Percentiles rank a stretch among this genome's conserved stretches.
phyloP scores from a whole-genome alignment of 2,329 filamentous ascomycete species.

The Sclerotinia trifoliorum region DNA sequence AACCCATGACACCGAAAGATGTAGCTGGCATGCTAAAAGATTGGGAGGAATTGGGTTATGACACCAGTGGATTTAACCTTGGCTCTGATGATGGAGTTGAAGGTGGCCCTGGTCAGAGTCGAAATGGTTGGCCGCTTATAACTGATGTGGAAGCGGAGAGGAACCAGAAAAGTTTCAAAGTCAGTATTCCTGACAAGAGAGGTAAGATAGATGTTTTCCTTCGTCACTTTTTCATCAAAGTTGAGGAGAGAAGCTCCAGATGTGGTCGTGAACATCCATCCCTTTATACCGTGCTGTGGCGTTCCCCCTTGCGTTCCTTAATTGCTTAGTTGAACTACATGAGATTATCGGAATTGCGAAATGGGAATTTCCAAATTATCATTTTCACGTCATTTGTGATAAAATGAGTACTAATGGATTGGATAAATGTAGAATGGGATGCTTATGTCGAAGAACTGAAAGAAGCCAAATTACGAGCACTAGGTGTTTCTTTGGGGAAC shows the following conservation, averaged over 20 bases:
- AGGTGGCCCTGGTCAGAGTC: slow-evolving; percentile 53
- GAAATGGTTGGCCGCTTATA: slow-evolving; percentile 64
- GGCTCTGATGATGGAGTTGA: slow-evolving; percentile 42
- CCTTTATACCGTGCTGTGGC: slow-evolving; percentile 1
- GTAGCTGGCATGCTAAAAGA: slow-evolving; percentile 61
- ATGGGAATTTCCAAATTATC: not conserved
- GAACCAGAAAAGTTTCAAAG: slow-evolving; percentile 52
- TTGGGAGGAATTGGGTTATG: slow-evolving; percentile 70
- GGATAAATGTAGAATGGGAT: slow-evolving; percentile 55
- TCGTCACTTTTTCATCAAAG: not conserved
- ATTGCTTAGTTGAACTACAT: slow-evolving; percentile 13
- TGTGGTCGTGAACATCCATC: not conserved
- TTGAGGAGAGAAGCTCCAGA: not conserved
- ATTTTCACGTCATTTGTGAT: not conserved
- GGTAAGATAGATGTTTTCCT: slow-evolving; percentile 30
- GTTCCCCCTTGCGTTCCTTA: slow-evolving; percentile 9
- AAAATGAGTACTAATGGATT: slow-evolving; percentile 24
- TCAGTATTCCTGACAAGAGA: slow-evolving; percentile 59
- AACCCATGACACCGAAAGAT: slow-evolving; percentile 55
- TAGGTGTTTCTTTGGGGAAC: slow-evolving; percentile 80
- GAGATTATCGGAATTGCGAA: not conserved
- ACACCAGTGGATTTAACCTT: slow-evolving; percentile 66
- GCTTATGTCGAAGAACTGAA: slow-evolving; percentile 78
- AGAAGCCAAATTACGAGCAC: slow-evolving; percentile 87
- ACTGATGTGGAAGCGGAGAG: slow-evolving; percentile 59